phyloP scores from a whole-genome alignment of 2,329 filamentous ascomycete species.

The Thielaviopsis euricoi region DNA sequence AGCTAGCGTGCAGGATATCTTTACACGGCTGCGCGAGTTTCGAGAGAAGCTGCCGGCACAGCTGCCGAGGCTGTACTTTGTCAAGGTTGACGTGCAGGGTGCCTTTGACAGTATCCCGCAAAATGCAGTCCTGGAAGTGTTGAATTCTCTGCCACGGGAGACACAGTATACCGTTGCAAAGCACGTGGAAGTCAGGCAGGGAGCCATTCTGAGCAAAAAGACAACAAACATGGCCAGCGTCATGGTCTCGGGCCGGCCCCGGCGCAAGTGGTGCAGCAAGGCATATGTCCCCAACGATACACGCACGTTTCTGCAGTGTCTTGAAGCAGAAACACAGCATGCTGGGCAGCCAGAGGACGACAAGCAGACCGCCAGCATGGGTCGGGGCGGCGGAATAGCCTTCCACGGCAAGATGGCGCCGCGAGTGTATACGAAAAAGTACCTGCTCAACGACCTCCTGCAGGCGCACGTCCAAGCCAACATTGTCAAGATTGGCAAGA shows the following conservation, averaged over 20 bases:
- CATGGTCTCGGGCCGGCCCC: conserved; percentile 20
- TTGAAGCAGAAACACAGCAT: conserved; percentile 19
- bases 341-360: neutral
- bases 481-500: conserved; percentile 75
- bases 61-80: conserved; percentile 58
- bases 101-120: conserved; percentile 97
- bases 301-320: conserved; percentile 26
- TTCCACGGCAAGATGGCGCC: conserved; percentile 57
- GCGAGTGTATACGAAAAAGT: conserved; percentile 34
- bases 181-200: conserved; percentile 53
- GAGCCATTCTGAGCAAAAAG: conserved; percentile 13
- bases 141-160: conserved; percentile 39
- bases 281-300: conserved; percentile 29
- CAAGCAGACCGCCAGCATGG: conserved; percentile 14
- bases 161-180: conserved; percentile 54
- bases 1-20: conserved; percentile 69
- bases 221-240: neutral
- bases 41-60: conserved; percentile 27
- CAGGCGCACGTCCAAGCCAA: conserved; percentile 70
- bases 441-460: conserved; percentile 50
- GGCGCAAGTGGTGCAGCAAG: conserved; percentile 34
- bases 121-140: conserved; percentile 48
- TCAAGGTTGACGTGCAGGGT: conserved; percentile 77
- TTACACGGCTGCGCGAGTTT: conserved; percentile 55
- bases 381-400: conserved; percentile 50